Conservation (phyloP, 2,329 filamentous ascomycete species). For the Amauroascus niger region DNA sequence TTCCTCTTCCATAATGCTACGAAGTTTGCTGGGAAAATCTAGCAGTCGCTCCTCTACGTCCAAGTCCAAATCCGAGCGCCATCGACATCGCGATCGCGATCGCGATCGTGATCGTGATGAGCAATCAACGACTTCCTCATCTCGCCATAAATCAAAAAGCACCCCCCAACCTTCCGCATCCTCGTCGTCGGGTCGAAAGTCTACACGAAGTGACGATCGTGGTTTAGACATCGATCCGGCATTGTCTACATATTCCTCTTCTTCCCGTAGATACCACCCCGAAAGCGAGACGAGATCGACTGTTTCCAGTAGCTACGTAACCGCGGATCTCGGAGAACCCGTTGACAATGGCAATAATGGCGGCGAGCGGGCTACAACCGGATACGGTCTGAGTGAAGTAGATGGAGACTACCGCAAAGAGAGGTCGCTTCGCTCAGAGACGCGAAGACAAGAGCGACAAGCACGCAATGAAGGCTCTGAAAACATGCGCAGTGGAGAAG, state of each 20-base stretch:
- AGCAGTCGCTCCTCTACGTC: conserved; percentile 8
- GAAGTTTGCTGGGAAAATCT: conserved; percentile 8
- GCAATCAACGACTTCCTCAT: conserved; percentile 26
- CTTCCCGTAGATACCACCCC: conserved; percentile 12
- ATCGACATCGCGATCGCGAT: conserved; percentile 22
- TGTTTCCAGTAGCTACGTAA: conserved; percentile 29
- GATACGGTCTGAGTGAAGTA: conserved; percentile 7
- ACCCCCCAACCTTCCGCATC: conserved; percentile 20
- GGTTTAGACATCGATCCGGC: conserved; percentile 26
- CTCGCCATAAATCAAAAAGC: conserved; percentile 19
- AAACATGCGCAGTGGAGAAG: neutral
- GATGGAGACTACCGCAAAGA: conserved; percentile 8
- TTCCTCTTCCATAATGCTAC: neutral
- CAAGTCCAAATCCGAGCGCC: conserved; percentile 17
- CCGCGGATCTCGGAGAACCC: conserved; percentile 27
- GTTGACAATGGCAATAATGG: conserved; percentile 22
- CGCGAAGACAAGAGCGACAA: conserved; percentile 3
- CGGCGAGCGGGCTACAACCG: conserved; percentile 11
- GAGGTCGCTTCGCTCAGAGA: conserved; percentile 12
- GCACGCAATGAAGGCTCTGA: conserved; percentile 9
- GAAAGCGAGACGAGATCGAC: conserved; percentile 18
- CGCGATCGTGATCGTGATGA: conserved; percentile 28
- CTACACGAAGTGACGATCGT: conserved; percentile 41
- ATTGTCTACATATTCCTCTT: conserved; percentile 18
- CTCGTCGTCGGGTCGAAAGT: conserved; percentile 31